Percentiles rank a stretch among this genome's conserved stretches.
Evolutionary conservation across 1,139 yeast genomes (phyloP).

Genomic region (Ashbya aceris): DNA sequence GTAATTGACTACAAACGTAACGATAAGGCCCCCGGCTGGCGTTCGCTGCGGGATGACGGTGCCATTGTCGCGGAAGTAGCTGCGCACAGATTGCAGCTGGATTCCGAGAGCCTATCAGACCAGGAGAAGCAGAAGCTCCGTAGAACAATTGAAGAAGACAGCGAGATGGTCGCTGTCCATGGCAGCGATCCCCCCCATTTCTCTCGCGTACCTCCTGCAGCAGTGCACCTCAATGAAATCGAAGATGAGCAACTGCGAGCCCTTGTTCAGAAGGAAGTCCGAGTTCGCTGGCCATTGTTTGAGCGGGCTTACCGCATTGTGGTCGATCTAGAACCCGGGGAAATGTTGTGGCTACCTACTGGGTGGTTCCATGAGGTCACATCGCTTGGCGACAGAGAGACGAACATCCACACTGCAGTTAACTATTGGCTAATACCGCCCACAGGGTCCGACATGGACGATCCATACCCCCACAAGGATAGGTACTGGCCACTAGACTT

Average conservation of each 20-base stretch:
- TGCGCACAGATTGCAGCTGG: conserved; percentile 21
- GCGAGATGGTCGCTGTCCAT: conserved; percentile 16
- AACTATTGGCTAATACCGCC: conserved; percentile 75
- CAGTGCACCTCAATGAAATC: conserved; percentile 50
- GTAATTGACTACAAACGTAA: conserved; percentile 51
- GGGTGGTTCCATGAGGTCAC: conserved; percentile 82
- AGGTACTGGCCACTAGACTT: conserved; percentile 45
- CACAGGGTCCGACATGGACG: conserved; percentile 25
- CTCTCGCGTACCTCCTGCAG: conserved; percentile 50
- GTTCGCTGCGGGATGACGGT: conserved; percentile 51
- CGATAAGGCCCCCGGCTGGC: conserved; percentile 50
- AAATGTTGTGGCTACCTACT: conserved; percentile 60
- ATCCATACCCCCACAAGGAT: conserved; percentile 36
- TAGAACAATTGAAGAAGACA: conserved; percentile 16
- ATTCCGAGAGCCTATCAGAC: conserved; percentile 11
- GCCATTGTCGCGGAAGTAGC: conserved; percentile 43
- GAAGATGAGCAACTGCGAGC: conserved; percentile 22
- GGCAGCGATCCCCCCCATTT: conserved; percentile 59
- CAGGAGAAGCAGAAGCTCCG: conserved; percentile 15
- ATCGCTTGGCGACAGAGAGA: conserved; percentile 39
- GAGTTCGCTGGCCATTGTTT: conserved; percentile 40
- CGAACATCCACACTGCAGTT: conserved; percentile 46
- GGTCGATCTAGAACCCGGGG: conserved; percentile 49
- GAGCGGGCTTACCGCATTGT: conserved; percentile 34
- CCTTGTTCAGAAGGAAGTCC: conserved; percentile 31